Percentiles rank a stretch among this genome's conserved stretches.
Evolutionary conservation across 352 stramenopile genomes (phyloP).

Genomic region (Achlya hypogyna): DNA sequence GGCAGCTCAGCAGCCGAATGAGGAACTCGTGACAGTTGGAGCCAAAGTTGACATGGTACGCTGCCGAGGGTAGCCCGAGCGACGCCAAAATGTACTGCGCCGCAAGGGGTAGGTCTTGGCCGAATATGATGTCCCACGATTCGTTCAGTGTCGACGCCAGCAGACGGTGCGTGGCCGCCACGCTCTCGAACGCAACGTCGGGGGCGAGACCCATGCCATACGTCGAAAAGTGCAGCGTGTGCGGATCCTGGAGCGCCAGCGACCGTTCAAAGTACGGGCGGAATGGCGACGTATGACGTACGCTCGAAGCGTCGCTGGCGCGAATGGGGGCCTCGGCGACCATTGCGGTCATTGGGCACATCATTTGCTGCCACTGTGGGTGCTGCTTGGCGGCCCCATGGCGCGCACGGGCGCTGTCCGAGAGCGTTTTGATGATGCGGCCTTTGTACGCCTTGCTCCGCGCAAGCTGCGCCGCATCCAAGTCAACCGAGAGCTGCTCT

Average conservation of each 20-base stretch:
- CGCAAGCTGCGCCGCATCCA: not conserved
- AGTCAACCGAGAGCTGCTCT: not conserved
- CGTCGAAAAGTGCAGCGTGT: conserved; percentile 13
- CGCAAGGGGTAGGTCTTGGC: not conserved
- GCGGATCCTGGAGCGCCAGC: not conserved
- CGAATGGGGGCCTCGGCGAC: not conserved
- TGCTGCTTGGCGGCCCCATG: not conserved
- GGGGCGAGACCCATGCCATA: conserved; percentile 18
- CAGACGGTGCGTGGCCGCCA: not conserved
- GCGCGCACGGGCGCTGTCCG: not conserved
- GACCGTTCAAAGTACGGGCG: conserved; percentile 5
- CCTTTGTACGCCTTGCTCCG: not conserved
- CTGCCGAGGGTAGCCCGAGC: not conserved
- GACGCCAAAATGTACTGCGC: not conserved
- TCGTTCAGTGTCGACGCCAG: conserved; percentile 5
- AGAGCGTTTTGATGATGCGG: conserved; percentile 1
- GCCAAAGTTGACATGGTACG: conserved; percentile 15
- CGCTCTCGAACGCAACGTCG: conserved; percentile 4
- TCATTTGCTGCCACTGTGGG: not conserved
- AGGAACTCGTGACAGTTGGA: conserved; percentile 18
- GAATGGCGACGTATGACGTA: not conserved
- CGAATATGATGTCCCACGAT: not conserved
- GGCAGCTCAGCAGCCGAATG: not conserved
- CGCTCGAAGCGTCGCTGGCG: not conserved
- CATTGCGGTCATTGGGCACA: not conserved